Percentiles rank a stretch among this genome's conserved stretches.
Evolutionary conservation across 768 basidiomycete species (phyloP).

Genomic region (Leccinum broughii): DNA sequence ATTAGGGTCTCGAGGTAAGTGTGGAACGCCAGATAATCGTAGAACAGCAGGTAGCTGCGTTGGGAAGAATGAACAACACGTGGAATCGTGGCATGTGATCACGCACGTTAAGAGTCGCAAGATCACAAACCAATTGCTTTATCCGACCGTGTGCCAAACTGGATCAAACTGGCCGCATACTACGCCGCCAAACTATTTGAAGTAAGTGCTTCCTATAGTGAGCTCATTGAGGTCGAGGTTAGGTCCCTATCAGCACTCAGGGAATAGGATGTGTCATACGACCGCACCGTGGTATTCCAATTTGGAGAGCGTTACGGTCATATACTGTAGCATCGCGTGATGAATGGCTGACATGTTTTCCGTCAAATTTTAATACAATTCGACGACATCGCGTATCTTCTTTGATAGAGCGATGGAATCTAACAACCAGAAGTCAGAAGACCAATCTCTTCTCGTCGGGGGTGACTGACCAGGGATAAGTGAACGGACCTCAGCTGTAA

Average conservation of each 20-base stretch:
- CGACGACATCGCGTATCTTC: too few species aligned
- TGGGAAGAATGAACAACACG: neutral
- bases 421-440: too few species aligned
- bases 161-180: conserved; percentile 89
- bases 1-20: too few species aligned
- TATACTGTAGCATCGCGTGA: too few species aligned
- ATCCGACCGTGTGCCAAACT: conserved; percentile 97
- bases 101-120: conserved; percentile 80
- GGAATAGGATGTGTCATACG: neutral
- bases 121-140: conserved; percentile 86
- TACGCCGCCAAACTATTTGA: conserved; percentile 86
- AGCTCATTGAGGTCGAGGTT: conserved; percentile 94
- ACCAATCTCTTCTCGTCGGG: too few species aligned
- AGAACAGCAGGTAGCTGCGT: conserved; percentile 70
- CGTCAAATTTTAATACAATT: too few species aligned
- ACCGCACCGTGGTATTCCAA: conserved; percentile 53
- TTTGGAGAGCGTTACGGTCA: too few species aligned
- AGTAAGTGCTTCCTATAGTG: conserved; percentile 90
- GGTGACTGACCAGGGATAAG: too few species aligned
- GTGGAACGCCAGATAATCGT: conserved; percentile 46
- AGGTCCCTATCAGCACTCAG: neutral
- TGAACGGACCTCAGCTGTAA: too few species aligned
- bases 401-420: too few species aligned
- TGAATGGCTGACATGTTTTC: too few species aligned
- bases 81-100: neutral